Percentiles rank a stretch among this genome's conserved stretches.
phyloP scores from a whole-genome alignment of 495 filamentous ascomycete species.

The Aspergillus homomorphus region DNA sequence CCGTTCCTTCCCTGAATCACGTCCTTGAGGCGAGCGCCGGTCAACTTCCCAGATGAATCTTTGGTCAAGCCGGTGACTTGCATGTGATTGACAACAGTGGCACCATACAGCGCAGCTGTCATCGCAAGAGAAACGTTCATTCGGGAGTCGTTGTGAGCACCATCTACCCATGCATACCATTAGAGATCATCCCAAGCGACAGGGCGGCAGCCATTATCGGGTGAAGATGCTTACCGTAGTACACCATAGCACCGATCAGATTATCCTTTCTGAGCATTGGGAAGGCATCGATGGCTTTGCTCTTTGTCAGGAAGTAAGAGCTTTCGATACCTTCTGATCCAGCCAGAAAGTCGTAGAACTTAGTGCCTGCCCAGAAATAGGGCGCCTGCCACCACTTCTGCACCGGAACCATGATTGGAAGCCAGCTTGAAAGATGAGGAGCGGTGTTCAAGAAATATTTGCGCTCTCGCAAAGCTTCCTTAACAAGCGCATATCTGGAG shows the following conservation, averaged over 20 bases:
- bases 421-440: conserved; percentile 89
- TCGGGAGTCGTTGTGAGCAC: conserved; percentile 94
- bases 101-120: conserved; percentile 91
- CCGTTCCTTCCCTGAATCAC: conserved; percentile 60
- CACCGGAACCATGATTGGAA: conserved; percentile 96
- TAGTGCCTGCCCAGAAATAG: conserved; percentile 96
- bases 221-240: conserved; percentile 63
- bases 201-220: neutral
- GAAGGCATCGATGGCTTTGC: conserved; percentile 91
- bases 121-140: conserved; percentile 98
- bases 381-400: conserved; percentile 97
- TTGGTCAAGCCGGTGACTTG: conserved; percentile 85
- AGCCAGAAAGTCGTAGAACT: conserved; percentile 90
- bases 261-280: conserved; percentile 93
- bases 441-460: conserved; percentile 96
- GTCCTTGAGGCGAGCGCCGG: conserved; percentile 77
- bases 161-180: conserved; percentile 51
- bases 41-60: conserved; percentile 72
- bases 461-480: conserved; percentile 91
- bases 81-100: conserved; percentile 88
- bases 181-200: conserved; percentile 9
- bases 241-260: conserved; percentile 87
- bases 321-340: conserved; percentile 95
- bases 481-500: conserved; percentile 75
- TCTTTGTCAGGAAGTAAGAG: conserved; percentile 93